These are phyloP conservation scores for Trypanosoma caninum DNA, from an alignment of 208 protist genomes.

Conservation along the genomic window DNA sequence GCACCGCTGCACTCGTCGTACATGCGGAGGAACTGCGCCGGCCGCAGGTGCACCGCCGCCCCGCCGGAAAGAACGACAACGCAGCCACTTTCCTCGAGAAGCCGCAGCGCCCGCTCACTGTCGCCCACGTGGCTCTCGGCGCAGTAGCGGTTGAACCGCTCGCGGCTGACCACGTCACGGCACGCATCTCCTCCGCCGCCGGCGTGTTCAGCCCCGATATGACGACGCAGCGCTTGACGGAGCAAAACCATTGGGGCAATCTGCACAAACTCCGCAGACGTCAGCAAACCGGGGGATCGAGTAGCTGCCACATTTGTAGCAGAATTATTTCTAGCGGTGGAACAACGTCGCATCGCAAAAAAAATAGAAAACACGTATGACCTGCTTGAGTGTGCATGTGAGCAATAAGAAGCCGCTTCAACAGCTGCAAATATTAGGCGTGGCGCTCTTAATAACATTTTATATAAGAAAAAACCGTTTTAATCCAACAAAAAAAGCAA, in stretches of 20 bases:
- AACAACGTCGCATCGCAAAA: neutral
- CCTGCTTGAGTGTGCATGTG: neutral
- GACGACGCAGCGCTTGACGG: constrained; percentile 44
- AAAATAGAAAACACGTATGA: neutral
- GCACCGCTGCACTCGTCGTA: constrained; percentile 3
- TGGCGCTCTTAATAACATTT: neutral
- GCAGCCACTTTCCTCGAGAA: constrained; percentile 43
- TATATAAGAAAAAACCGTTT: neutral
- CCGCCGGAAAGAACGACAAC: constrained; percentile 56
- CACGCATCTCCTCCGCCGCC: constrained; percentile 1
- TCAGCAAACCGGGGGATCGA: neutral
- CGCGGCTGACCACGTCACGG: constrained; percentile 47
- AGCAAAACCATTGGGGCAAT: constrained; percentile 57
- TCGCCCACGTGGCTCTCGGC: constrained; percentile 44
- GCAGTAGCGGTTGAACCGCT: constrained; percentile 55
- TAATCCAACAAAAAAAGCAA: neutral
- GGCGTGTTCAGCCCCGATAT: constrained; percentile 30
- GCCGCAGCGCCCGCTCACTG: constrained; percentile 31
- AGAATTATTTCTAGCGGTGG: neutral
- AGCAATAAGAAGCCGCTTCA: neutral
- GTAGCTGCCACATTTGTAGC: neutral
- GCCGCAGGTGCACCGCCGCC: constrained; percentile 49
- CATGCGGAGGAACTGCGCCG: constrained; percentile 50
- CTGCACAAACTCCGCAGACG: constrained; percentile 29
- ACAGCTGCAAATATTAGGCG: neutral